phyloP scores from a whole-genome alignment of 129 eudicot species.

The Sambucus nigra region DNA sequence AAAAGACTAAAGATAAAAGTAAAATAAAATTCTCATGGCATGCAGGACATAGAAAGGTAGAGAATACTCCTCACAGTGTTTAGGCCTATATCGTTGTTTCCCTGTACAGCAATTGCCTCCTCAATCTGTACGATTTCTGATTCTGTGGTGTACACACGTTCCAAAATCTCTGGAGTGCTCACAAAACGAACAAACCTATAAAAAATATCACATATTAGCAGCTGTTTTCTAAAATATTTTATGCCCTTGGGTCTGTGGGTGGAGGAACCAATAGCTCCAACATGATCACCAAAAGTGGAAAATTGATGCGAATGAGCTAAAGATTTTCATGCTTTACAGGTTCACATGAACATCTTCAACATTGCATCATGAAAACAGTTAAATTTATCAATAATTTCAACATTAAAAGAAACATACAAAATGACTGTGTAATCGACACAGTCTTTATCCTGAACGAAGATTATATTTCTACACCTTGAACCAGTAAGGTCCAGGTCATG shows the following conservation, averaged over 20 bases:
- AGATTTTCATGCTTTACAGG: too few species aligned
- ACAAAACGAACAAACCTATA: constrained; percentile 95
- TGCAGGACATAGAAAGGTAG: neutral
- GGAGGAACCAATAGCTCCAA: neutral
- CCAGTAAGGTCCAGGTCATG: too few species aligned
- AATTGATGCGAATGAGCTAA: neutral
- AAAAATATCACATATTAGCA: constrained; percentile 13
- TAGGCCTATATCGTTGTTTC: constrained; percentile 32
- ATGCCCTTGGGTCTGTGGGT: neutral
- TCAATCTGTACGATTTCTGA: constrained; percentile 81
- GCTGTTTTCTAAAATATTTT: neutral
- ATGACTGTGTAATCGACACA: too few species aligned
- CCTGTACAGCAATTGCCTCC: constrained; percentile 67
- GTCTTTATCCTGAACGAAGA: too few species aligned
- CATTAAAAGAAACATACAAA: too few species aligned
- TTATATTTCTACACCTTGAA: too few species aligned
- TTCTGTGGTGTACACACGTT: constrained; percentile 89
- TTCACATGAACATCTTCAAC: neutral
- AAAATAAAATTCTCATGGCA: neutral
- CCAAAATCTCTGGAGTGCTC: constrained; percentile 93
- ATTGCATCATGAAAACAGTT: neutral
- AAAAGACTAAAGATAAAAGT: constrained; percentile 1
- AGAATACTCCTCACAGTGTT: constrained; percentile 20
- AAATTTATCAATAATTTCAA: neutral
- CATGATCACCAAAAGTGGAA: neutral